Evolutionary conservation across 2,329 filamentous ascomycete genomes (phyloP), one percentile per base, ranked within the genome.

Genomic region (Nothophoma quercina): DNA sequence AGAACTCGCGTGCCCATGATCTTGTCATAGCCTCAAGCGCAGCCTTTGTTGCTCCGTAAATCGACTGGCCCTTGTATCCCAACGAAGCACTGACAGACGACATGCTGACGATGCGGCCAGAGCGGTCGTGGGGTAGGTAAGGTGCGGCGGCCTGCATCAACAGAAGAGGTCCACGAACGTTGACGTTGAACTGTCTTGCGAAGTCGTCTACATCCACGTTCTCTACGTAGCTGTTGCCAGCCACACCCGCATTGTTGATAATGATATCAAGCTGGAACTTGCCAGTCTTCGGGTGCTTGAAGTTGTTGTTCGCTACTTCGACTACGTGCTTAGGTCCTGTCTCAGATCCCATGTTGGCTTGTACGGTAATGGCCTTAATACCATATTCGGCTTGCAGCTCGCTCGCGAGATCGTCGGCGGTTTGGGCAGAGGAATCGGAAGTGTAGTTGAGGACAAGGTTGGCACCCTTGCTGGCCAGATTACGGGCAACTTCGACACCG

Each of bases 161-260:
- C 2, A 96, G 82, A 18, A 96, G 76, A 1, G 91, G 91, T 0
- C 89, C 91, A 8, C 91, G 83, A 18, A 96, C 91, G 68, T 96
- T 96, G 75, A 95, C 83, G 49, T 84, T 83, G 78, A 91, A 96
- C 50, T 88, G 86, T 62, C 82, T 78, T 34, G 86, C 81, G 76
- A 93, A 96, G 65, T 92, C 83, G 10, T 81, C 80, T 5, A 80
- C 69, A 4, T 82, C 83, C 57, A 91, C 83, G 22, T 89, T 83
- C 42, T 84, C 81, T 19, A 89, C 76, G 21, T 78, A 71, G 62
- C 87, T 83, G 75, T 95, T 93, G 30, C 83, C 73, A 9, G 80
- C 75, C 2, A 84, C 78, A 21, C 90, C 92, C 23, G 92, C 91
- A 73, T 96, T 96, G 82, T 96, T 96, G 79, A 96, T 79, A 45